These are phyloP conservation scores for Pterula multifida DNA, from an alignment of 1,284 basidiomycete genomes.

Conservation along the genomic window DNA sequence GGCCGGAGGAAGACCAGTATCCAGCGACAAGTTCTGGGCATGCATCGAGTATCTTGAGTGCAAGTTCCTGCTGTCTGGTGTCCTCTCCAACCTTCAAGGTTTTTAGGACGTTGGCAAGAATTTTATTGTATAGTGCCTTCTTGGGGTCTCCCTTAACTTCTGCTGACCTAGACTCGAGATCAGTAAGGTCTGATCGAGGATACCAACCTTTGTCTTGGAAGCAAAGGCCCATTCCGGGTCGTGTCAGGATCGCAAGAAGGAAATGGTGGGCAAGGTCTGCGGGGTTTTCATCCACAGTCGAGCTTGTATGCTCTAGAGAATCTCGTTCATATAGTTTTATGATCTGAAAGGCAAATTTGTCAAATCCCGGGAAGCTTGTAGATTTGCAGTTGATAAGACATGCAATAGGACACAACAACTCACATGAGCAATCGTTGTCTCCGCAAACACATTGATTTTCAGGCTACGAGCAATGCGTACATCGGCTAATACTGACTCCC, in stretches of 20 bases:
- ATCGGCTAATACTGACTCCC: constrained; percentile 63
- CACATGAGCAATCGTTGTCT: constrained; percentile 50
- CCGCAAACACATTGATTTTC: constrained; percentile 59
- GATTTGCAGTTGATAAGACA: too few relatives aligned
- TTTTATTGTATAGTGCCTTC: constrained; percentile 55
- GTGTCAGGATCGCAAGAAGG: constrained; percentile 76
- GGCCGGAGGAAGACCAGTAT: constrained; percentile 67
- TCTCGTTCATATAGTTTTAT: constrained; percentile 56
- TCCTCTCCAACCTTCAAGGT: constrained; percentile 76
- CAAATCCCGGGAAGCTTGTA: constrained; percentile 5
- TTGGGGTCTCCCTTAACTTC: constrained; percentile 32
- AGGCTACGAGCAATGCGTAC: constrained; percentile 52
- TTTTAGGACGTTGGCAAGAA: constrained; percentile 67
- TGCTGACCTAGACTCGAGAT: constrained; percentile 17
- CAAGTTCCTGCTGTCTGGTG: constrained; percentile 75
- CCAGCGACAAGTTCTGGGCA: constrained; percentile 82
- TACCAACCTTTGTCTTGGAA: constrained; percentile 92
- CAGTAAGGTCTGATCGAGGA: constrained; percentile 38
- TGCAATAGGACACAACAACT: constrained; percentile 11
- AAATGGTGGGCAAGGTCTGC: constrained; percentile 85
- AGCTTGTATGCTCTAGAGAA: constrained; percentile 35
- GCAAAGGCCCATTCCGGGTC: constrained; percentile 76
- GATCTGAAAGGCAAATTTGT: constrained; percentile 29
- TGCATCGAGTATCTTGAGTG: constrained; percentile 62
- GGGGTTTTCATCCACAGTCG: constrained; percentile 36